Percentiles rank a stretch among this genome's conserved stretches.
phyloP scores from a whole-genome alignment of 495 filamentous ascomycete species.

The Penicillium subrubescens region DNA sequence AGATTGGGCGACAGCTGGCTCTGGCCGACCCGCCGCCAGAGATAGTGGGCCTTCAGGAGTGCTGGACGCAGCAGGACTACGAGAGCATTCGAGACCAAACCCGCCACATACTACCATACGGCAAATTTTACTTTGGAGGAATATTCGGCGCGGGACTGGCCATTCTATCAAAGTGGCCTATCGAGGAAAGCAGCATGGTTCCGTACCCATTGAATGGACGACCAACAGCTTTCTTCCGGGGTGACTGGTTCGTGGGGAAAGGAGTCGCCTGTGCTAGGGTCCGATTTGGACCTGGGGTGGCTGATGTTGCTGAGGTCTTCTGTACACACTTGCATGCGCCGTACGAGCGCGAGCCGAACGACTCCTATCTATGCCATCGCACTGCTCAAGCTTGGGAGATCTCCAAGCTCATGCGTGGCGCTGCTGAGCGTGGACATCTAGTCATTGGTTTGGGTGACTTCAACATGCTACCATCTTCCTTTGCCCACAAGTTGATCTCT shows the following conservation, averaged over 20 bases:
- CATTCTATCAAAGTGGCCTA: conserved; percentile 95
- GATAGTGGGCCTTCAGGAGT: conserved; percentile 94
- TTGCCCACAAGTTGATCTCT: conserved; percentile 83
- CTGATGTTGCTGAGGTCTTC: conserved; percentile 86
- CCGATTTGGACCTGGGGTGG: conserved; percentile 63
- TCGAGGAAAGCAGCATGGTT: conserved; percentile 86
- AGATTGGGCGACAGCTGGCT: conserved; percentile 80
- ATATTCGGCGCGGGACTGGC: conserved; percentile 88
- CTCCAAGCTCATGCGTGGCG: conserved; percentile 83
- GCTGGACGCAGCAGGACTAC: conserved; percentile 93
- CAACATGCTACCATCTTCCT: conserved; percentile 87
- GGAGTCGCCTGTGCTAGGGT: conserved; percentile 87
- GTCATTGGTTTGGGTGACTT: conserved; percentile 89
- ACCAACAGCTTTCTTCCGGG: conserved; percentile 88
- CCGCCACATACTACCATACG: conserved; percentile 78
- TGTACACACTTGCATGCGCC: conserved; percentile 93
- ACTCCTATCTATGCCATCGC: conserved; percentile 87
- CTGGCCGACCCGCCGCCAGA: conserved; percentile 67
- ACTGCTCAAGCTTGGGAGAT: conserved; percentile 98
- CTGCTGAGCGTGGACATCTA: conserved; percentile 80
- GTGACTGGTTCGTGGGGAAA: conserved; percentile 92
- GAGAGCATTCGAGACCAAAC: conserved; percentile 75
- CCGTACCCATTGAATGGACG: conserved; percentile 91
- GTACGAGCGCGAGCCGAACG: conserved; percentile 76
- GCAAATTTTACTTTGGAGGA: conserved; percentile 90